Conservation (phyloP, 75 land plant genomes). For the Pinus tabuliformis region DNA sequence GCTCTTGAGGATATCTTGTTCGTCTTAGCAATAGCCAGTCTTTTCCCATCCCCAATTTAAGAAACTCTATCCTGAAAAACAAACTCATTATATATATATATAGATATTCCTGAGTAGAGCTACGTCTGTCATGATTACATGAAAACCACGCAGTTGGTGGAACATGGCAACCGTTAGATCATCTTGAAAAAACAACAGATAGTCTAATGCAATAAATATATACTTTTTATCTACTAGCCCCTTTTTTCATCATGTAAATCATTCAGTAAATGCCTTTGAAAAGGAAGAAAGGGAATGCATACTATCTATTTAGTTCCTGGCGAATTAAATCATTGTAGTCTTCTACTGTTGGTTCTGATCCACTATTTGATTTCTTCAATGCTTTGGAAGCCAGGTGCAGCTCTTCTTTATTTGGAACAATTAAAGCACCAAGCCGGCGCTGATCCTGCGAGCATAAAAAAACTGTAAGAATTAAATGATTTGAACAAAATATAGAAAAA, state of each 20-base stretch:
- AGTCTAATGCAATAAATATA: background rate
- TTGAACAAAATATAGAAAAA: constrained; percentile 1
- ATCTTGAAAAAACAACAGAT: background rate
- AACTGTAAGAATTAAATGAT: background rate
- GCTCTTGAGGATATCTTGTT: background rate
- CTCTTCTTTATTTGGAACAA: constrained; percentile 84
- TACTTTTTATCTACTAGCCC: background rate
- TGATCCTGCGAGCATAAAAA: constrained; percentile 58
- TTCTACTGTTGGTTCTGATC: constrained; percentile 26
- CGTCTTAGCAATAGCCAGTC: background rate
- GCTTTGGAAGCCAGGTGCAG: constrained; percentile 29
- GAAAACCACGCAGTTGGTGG: background rate
- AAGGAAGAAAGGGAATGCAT: constrained; percentile 9
- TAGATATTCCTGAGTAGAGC: background rate
- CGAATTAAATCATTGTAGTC: constrained; percentile 26
- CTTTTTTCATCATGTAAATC: background rate
- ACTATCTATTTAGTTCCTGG: constrained; percentile 60
- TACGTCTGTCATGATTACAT: background rate
- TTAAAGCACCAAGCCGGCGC: constrained; percentile 80
- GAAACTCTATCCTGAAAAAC: background rate
- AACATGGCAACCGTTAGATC: background rate
- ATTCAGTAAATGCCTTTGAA: background rate
- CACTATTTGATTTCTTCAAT: constrained; percentile 18
- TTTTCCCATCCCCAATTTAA: background rate
- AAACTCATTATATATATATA: background rate